Conservation (phyloP, 768 basidiomycete species). For the Dictyophora rubrovolvata region DNA sequence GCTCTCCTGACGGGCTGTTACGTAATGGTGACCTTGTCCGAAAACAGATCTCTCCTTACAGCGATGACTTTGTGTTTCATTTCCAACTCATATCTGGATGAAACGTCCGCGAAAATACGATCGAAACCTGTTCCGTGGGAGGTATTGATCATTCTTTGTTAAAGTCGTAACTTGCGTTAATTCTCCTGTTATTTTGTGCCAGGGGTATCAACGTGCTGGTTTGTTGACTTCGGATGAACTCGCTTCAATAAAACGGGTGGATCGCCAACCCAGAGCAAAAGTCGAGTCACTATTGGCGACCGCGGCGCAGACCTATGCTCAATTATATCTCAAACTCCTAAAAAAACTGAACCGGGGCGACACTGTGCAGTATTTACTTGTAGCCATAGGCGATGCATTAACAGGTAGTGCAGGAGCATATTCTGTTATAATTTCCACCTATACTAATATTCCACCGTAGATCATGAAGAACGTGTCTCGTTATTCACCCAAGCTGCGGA, state of each 20-base stretch:
- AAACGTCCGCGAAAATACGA: slow-evolving; percentile 77
- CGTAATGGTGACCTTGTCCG: background rate
- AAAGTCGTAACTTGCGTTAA: slow-evolving; percentile 11
- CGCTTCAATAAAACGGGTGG: slow-evolving; percentile 79
- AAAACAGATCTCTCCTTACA: background rate
- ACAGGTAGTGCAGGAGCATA: slow-evolving; percentile 29
- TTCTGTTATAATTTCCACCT: background rate
- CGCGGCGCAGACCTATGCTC: slow-evolving; percentile 74
- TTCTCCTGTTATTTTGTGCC: slow-evolving; percentile 4
- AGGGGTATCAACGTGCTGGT: slow-evolving; percentile 94
- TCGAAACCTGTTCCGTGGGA: slow-evolving; percentile 95
- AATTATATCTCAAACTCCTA: slow-evolving; percentile 83
- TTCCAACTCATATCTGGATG: slow-evolving; percentile 77
- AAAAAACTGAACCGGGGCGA: slow-evolving; percentile 79
- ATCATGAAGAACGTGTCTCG: slow-evolving; percentile 79
- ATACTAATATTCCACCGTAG: slow-evolving; percentile 26
- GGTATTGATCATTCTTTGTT: slow-evolving; percentile 34
- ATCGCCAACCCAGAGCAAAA: slow-evolving; percentile 66
- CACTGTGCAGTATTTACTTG: slow-evolving; percentile 79
- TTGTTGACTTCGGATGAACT: slow-evolving; percentile 85
- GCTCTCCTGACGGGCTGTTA: background rate
- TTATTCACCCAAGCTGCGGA: slow-evolving; percentile 56
- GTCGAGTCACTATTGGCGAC: slow-evolving; percentile 69
- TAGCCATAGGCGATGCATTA: slow-evolving; percentile 82
- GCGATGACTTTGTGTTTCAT: slow-evolving; percentile 69